These are phyloP conservation scores for Aspergillus biplanus DNA, from an alignment of 495 filamentous ascomycete genomes.

Conservation along the genomic window DNA sequence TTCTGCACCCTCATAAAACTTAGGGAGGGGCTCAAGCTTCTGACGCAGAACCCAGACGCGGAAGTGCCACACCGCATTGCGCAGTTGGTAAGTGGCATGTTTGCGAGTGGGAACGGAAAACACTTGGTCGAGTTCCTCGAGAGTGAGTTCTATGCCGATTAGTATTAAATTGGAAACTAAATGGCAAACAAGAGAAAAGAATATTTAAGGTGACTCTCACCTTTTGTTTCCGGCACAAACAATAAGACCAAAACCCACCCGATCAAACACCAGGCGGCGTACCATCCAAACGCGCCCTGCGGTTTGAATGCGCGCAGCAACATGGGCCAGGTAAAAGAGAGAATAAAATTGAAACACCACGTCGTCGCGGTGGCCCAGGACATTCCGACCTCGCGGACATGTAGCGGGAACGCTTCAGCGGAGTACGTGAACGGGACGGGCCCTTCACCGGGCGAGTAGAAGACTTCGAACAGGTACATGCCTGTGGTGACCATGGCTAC, in stretches of 20 bases:
- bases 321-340: constrained; percentile 61
- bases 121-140: constrained; percentile 57
- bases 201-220: constrained; percentile 28
- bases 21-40: constrained; percentile 48
- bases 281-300: constrained; percentile 64
- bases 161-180: constrained; percentile 4
- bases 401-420: constrained; percentile 60
- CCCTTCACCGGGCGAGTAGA: constrained; percentile 61
- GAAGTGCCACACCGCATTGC: constrained; percentile 55
- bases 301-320: constrained; percentile 53
- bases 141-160: constrained; percentile 41
- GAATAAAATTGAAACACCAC: constrained; percentile 57
- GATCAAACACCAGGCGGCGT: constrained; percentile 62
- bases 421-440: constrained; percentile 62
- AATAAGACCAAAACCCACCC: constrained; percentile 59
- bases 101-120: constrained; percentile 56
- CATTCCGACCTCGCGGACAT: constrained; percentile 73
- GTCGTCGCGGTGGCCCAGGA: constrained; percentile 58
- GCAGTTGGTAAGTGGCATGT: constrained; percentile 52
- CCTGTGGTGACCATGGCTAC: constrained; percentile 54
- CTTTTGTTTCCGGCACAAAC: constrained; percentile 62
- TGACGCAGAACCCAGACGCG: constrained; percentile 53
- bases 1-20: constrained; percentile 40
- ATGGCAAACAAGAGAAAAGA: constrained; percentile 16
- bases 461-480: constrained; percentile 55